Evolutionary conservation across 1,139 yeast genomes (phyloP).

Genomic region (Yamadazyma trypodendri): DNA sequence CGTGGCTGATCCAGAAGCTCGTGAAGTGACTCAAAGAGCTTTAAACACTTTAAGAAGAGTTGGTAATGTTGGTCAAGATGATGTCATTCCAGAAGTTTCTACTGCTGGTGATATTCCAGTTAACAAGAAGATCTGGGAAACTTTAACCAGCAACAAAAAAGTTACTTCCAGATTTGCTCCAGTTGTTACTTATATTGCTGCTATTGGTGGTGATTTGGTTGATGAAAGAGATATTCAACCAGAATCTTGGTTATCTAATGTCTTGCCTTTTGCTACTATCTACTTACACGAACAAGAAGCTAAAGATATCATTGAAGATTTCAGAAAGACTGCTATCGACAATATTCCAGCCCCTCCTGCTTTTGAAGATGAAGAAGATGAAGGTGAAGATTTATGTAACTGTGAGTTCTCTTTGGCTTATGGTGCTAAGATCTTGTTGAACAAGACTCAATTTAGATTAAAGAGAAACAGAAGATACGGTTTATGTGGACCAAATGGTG

Average conservation of each 20-base stretch:
- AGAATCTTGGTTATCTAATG: constrained; percentile 82
- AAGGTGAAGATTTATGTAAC: constrained; percentile 99
- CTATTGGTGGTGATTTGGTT: constrained; percentile 97
- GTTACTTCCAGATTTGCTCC: constrained; percentile 67
- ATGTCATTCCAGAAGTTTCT: constrained; percentile 90
- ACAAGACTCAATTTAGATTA: constrained; percentile 98
- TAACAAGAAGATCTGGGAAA: constrained; percentile 78
- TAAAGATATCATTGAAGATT: constrained; percentile 86
- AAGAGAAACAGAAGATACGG: constrained; percentile 99
- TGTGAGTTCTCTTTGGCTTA: constrained; percentile 99
- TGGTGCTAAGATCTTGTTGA: constrained; percentile 99
- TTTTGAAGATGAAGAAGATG: constrained; percentile 98
- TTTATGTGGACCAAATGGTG: constrained; percentile 99
- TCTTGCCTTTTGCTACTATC: constrained; percentile 93
- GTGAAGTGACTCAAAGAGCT: constrained; percentile 97
- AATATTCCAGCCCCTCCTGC: constrained; percentile 96
- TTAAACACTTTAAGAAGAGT: constrained; percentile 97
- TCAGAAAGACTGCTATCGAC: constrained; percentile 94
- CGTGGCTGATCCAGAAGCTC: constrained; percentile 99
- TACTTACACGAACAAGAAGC: constrained; percentile 93
- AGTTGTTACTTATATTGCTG: constrained; percentile 82
- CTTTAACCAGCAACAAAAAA: constrained; percentile 68
- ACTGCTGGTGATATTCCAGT: constrained; percentile 96
- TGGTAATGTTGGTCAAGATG: constrained; percentile 92
- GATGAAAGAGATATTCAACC: constrained; percentile 97